Base-by-base conservation (phyloP, 345 rosid genomes). In the Aegle marmelos region DNA sequence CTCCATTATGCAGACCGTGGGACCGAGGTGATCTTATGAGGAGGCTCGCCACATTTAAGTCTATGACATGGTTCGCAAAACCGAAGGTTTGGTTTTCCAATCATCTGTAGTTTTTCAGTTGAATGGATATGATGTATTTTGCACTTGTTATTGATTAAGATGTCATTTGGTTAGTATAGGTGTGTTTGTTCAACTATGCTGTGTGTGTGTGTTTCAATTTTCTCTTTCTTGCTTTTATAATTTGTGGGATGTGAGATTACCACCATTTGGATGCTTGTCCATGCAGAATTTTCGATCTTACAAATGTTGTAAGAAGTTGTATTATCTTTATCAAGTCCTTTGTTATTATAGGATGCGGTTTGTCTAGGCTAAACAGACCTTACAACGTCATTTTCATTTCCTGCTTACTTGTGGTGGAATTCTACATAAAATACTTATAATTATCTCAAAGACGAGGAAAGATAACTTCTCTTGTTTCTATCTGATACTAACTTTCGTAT, bases 61-160 rank as follows among this genome's bases (percentile, higher is more conserved):
- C 99, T 71, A 96, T 96, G 99, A 91, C 95, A 24, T 96, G 99
- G 97, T 92, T 96, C 63, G 97, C 97, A 36, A 94, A 92, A 76
- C 98, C 97, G 65, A 86, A 91, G 97, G 99, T 93, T 68, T 56
- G 36, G 9, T 14, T 24, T 22, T 24, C 2, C 21, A 5, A 36
- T 31, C 19, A 48, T 5, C 13, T 27, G 5, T 5, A 6, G 39
- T 54, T 28, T 24, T 70, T 37, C 7, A 5, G 27, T 62, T 75
- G 25, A 58, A 1, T 61, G 68, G 39, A n/a, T 39, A 1, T 31
- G 27, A 21, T 39, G 58, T 2, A 27, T 39, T 58, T 28, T 6
- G 22, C 2, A 24, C 11, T 7, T 7, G 21, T 56, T 56, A 31
- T 34, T 7, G 0, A 33, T 16, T 8, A 50, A 70, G n/a, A 4